phyloP scores from a whole-genome alignment of 2,329 filamentous ascomycete genomes.

The Alternaria postmessia region DNA sequence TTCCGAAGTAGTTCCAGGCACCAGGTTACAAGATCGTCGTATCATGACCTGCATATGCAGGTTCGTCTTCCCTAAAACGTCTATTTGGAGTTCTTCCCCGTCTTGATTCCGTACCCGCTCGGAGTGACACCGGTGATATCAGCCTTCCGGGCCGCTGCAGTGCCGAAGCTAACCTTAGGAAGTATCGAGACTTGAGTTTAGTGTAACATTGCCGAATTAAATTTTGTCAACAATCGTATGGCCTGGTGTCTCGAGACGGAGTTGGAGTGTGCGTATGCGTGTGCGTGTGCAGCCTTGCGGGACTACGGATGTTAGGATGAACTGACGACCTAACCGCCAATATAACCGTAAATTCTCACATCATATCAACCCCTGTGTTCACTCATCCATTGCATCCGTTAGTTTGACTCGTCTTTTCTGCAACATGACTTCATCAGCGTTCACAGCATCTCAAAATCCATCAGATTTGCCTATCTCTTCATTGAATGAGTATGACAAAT shows the following conservation, averaged over 20 bases:
- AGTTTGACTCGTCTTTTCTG: background rate
- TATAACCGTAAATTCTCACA: background rate
- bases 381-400: background rate
- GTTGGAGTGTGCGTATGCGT: background rate
- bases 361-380: background rate
- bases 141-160: background rate
- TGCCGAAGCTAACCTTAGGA: constrained; percentile 5
- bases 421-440: background rate
- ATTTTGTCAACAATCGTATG: background rate
- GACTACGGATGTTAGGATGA: background rate
- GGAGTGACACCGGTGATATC: background rate
- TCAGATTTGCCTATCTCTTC: background rate
- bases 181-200: background rate
- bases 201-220: background rate
- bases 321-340: background rate
- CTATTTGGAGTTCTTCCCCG: background rate
- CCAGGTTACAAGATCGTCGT: background rate
- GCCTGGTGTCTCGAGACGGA: background rate
- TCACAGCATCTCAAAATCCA: background rate
- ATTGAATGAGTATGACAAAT: background rate
- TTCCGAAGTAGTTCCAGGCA: background rate
- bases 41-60: background rate
- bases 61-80: background rate
- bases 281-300: background rate
- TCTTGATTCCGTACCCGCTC: background rate